phyloP scores from a whole-genome alignment of 192 early-diverging fungal genomes.

The Backusella circina region DNA sequence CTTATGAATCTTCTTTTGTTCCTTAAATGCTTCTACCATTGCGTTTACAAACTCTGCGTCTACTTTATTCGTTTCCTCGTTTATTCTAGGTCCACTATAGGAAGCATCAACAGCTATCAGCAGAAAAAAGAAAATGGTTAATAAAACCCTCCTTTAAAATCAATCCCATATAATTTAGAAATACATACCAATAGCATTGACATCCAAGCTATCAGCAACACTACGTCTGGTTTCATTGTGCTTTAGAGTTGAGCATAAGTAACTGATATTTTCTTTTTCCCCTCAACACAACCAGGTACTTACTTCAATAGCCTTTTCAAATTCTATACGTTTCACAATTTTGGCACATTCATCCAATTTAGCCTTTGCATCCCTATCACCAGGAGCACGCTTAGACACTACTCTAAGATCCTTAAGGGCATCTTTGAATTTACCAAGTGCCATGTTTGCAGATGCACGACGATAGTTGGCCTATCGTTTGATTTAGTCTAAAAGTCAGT shows the following conservation, averaged over 20 bases:
- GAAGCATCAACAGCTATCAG: constrained; percentile 53
- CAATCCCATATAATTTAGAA: constrained; percentile 3
- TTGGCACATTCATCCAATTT: constrained; percentile 91
- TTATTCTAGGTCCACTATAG: constrained; percentile 84
- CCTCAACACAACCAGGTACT: background rate
- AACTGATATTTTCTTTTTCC: background rate
- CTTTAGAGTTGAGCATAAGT: background rate
- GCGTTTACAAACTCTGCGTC: constrained; percentile 76
- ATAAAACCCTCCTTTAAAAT: background rate
- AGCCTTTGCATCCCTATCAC: constrained; percentile 70
- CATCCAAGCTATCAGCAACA: constrained; percentile 57
- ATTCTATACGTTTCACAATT: constrained; percentile 78
- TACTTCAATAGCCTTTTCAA: constrained; percentile 91
- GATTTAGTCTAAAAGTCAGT: background rate
- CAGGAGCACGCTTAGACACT: constrained; percentile 72
- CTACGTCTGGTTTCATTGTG: constrained; percentile 25
- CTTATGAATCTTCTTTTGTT: constrained; percentile 87
- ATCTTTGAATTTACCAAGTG: constrained; percentile 82
- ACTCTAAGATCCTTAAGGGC: constrained; percentile 71
- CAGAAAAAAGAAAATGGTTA: constrained; percentile 41
- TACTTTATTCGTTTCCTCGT: constrained; percentile 60
- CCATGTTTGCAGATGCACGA: constrained; percentile 85
- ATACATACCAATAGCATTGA: constrained; percentile 61
- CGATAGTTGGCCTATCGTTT: constrained; percentile 80
- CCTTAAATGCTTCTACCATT: constrained; percentile 75